Base-by-base conservation (phyloP, 2,329 filamentous ascomycete species). In the Exophiala bonariae region DNA sequence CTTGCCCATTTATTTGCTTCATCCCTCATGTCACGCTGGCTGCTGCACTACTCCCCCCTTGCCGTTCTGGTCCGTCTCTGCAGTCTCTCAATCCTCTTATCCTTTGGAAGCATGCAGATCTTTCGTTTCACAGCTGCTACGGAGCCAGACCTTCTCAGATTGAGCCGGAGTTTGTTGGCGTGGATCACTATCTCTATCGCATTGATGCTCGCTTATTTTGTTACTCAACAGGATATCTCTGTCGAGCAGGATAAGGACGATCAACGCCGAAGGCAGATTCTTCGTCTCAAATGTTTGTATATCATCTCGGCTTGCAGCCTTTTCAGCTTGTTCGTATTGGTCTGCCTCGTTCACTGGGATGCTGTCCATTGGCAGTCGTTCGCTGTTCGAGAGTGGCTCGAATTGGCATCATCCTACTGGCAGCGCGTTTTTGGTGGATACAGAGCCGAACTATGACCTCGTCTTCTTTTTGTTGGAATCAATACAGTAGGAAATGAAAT, bases 41-140 rank as follows among this genome's bases (percentile, higher is more conserved):
- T 93, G 59, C 77, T 92, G 58, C 86, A 90, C 66, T 93, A 92
- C 70, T 89, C 87, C 11, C 87, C 88, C 31, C 64, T 69, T 58
- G 88, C 87, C 40, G 89, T 89, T 37, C 81, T 91, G 52, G 83
- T 93, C 48, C 87, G 88, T 40, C 83, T 93, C 35, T 54, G 50
- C 51, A 53, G 50, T 20, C 40, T 59, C 3, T 58, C 55, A 3
- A 58, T 59, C 16, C 16, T 56, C 19, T 50, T 59, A 5, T 58
- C 57, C 11, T 59, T 58, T 34, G 46, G 31, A 11, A 54, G 50
- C 33, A 49, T 48, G 36, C 55, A 59, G 44, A 32, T 55, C 20
- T 58, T 59, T 41, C 52, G 49, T 23, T 13, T 53, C 28, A 43
- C 50, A 11, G 53, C 45, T 4, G 55, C 57, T 22, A 44, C 52